Evolutionary conservation across 495 filamentous ascomycete genomes (phyloP), one percentile per base, ranked within the genome.

Genomic region (Aspergillus ostianus): DNA sequence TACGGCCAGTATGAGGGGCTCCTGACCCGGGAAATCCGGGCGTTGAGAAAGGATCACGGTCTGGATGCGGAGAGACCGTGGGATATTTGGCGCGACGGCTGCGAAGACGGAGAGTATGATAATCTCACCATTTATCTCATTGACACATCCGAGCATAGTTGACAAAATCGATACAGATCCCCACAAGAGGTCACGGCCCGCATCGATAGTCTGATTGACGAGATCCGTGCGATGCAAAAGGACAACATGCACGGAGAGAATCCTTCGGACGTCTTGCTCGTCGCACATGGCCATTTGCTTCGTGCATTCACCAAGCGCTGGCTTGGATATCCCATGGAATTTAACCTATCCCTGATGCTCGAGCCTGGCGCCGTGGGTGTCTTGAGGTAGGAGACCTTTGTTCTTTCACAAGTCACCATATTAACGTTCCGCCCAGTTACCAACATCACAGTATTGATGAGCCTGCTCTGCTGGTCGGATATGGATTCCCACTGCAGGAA

Each of bases 1-100:
- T 97, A 97, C 64, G 92, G 92, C 19, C 78, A 85, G 63, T 96
- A 96, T 65, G 92, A 97, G 68, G 92, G 92, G 7, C 77, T 92
- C 61, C 85, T 86, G 23, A 84, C 79, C 7, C 69, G 80, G 6
- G 72, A 89, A 65, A 96, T 96, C 63, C 68, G 83, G 17, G 74
- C 80, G 30, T 60, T 81, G 56, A 78, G 90, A 21, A 82, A 78
- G 68, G 71, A 81, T 62, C 70, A 87, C 61, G 82, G 85, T 3
- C 70, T 91, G 29, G 84, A 87, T 63, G 51, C 41, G 13, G 77
- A 84, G 54, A 66, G 72, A 7, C 64, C 65, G 41, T 95, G 89
- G 85, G 84, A 93, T 76, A 93, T 95, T 47, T 95, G 91, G 91
- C 74, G 74, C 4, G 91, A 95, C 70, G 90, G 90, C 0, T 94